Evolutionary conservation across 2,329 filamentous ascomycete species (phyloP).

Genomic region (Curvularia lunata): DNA sequence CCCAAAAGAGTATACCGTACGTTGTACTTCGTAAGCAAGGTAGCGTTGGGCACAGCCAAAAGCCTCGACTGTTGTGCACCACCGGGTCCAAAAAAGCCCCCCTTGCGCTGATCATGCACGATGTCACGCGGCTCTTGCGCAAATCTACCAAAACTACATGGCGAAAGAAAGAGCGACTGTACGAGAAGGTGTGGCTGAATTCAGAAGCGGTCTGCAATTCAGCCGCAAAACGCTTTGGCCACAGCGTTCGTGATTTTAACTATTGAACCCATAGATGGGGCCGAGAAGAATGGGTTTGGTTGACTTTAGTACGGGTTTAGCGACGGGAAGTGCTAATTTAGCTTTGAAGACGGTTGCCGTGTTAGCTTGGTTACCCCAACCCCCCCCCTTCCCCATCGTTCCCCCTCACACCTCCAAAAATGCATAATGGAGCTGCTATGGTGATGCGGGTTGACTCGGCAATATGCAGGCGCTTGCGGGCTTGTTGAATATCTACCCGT

Average conservation of each 20-base stretch:
- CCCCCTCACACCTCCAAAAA: not conserved
- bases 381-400: not conserved
- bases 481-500: slow-evolving; percentile 67
- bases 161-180: slow-evolving; percentile 78
- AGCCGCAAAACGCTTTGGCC: slow-evolving; percentile 76
- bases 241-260: slow-evolving; percentile 77
- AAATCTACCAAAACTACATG: slow-evolving; percentile 82
- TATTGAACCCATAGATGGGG: slow-evolving; percentile 75
- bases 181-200: slow-evolving; percentile 73
- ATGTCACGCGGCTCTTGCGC: slow-evolving; percentile 81
- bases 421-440: not conserved
- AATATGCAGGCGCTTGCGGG: slow-evolving; percentile 58
- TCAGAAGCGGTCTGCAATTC: slow-evolving; percentile 74
- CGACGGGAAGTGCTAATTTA: slow-evolving; percentile 73
- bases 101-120: slow-evolving; percentile 81
- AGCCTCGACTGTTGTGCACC: slow-evolving; percentile 69
- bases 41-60: slow-evolving; percentile 68
- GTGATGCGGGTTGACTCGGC: not conserved
- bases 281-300: slow-evolving; percentile 63
- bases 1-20: too few species aligned
- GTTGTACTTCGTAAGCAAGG: slow-evolving; percentile 50
- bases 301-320: slow-evolving; percentile 77
- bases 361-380: slow-evolving; percentile 44
- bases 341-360: slow-evolving; percentile 69
- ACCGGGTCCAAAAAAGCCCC: too few species aligned